Evolutionary conservation across 805 yeast species (phyloP).

Genomic region (Cyberlindnera americana): DNA sequence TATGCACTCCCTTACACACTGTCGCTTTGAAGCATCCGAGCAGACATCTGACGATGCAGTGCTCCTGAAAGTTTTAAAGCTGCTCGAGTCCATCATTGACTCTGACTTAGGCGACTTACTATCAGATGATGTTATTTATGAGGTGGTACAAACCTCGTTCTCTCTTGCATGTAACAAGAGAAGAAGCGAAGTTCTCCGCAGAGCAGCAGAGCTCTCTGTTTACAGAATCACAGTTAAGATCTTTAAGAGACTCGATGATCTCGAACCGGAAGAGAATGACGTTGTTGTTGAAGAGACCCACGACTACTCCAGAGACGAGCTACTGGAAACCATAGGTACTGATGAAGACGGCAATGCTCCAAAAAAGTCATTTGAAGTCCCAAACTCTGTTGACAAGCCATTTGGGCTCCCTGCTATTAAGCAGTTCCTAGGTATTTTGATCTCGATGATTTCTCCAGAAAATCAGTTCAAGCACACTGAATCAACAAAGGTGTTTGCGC

Average conservation of each 20-base stretch:
- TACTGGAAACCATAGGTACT: slow-evolving; percentile 48
- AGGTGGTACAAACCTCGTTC: slow-evolving; percentile 86
- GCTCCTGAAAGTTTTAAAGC: slow-evolving; percentile 71
- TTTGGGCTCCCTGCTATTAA: slow-evolving; percentile 74
- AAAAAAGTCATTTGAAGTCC: slow-evolving; percentile 24
- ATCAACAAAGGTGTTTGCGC: slow-evolving; percentile 77
- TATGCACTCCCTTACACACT: slow-evolving; percentile 72
- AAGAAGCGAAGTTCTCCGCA: slow-evolving; percentile 83
- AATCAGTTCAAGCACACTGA: slow-evolving; percentile 85
- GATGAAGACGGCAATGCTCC: slow-evolving; percentile 44
- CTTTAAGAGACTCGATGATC: slow-evolving; percentile 54
- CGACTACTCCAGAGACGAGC: slow-evolving; percentile 42
- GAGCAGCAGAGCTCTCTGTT: slow-evolving; percentile 84
- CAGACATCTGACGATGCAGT: slow-evolving; percentile 91
- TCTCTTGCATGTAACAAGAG: slow-evolving; percentile 90
- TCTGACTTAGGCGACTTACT: slow-evolving; percentile 64
- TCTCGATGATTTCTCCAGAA: slow-evolving; percentile 77
- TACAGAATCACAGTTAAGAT: slow-evolving; percentile 63
- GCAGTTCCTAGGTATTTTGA: slow-evolving; percentile 70
- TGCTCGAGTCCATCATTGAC: slow-evolving; percentile 63
- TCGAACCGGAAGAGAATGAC: slow-evolving; percentile 44
- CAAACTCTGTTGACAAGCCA: slow-evolving; percentile 34
- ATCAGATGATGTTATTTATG: slow-evolving; percentile 79
- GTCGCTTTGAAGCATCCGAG: slow-evolving; percentile 93
- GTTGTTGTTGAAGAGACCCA: slow-evolving; percentile 44